A percentile compares a stretch with the other conserved stretches of the same genome.
Evolutionary conservation across 352 stramenopile species (phyloP).

Genomic region (Stramenopiles sp.): DNA sequence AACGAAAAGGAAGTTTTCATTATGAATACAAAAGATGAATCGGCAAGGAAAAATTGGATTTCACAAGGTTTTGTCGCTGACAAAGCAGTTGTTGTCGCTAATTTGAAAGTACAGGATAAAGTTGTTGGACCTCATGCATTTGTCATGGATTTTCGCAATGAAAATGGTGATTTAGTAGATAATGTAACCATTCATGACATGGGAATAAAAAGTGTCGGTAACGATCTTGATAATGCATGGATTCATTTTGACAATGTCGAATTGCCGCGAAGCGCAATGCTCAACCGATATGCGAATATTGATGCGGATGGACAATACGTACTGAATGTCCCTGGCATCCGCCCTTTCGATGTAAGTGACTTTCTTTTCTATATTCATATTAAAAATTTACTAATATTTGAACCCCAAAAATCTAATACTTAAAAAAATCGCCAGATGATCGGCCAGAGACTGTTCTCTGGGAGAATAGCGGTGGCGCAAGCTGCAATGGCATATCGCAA

Average conservation of each 20-base stretch:
- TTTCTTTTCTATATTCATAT: too few species aligned
- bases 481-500: conserved; percentile 20
- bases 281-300: conserved; percentile 25
- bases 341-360: not conserved
- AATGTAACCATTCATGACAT: conserved; percentile 26
- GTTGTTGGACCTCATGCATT: conserved; percentile 26
- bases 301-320: conserved; percentile 20
- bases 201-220: conserved; percentile 26
- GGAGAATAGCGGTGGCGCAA: conserved; percentile 28
- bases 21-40: conserved; percentile 25
- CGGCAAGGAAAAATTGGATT: conserved; percentile 31
- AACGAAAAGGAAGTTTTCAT: conserved; percentile 22
- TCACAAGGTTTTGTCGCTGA: conserved; percentile 23
- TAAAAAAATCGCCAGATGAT: conserved; percentile 28
- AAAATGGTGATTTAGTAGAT: conserved; percentile 20
- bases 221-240: conserved; percentile 30
- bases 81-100: conserved; percentile 25
- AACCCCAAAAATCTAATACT: too few species aligned
- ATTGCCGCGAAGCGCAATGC: conserved; percentile 16
- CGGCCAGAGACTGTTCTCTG: conserved; percentile 28
- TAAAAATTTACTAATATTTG: too few species aligned
- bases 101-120: conserved; percentile 24
- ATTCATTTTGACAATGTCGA: conserved; percentile 25
- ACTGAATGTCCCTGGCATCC: not conserved
- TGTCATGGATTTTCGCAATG: conserved; percentile 24